Evolutionary conservation across 1,284 basidiomycete genomes (phyloP).

Genomic region (Rhodotorula mucilaginosa): DNA sequence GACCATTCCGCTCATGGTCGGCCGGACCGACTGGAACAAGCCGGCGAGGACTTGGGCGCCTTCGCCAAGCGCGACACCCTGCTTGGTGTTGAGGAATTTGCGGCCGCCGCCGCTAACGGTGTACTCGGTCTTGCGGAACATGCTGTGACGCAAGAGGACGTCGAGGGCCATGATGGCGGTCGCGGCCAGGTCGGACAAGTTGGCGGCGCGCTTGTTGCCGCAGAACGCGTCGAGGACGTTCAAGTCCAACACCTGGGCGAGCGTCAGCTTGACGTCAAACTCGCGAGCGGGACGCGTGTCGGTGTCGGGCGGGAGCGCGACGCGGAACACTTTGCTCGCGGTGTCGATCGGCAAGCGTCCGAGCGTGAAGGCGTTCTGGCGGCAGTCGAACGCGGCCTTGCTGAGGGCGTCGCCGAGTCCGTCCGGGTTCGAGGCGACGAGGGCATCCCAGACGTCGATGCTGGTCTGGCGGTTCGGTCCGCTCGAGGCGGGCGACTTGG

Average conservation of each 20-base stretch:
- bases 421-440: constrained; percentile 17
- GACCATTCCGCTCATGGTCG: constrained; percentile 23
- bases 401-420: constrained; percentile 3
- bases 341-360: constrained; percentile 15
- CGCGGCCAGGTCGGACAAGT: constrained; percentile 15
- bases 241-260: constrained; percentile 28
- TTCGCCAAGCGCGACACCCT: constrained; percentile 12
- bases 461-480: constrained; percentile 20
- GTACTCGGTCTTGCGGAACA: constrained; percentile 8
- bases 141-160: constrained; percentile 30
- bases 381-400: constrained; percentile 20
- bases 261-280: constrained; percentile 27
- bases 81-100: constrained; percentile 27
- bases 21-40: constrained; percentile 29
- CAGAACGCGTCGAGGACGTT: constrained; percentile 22
- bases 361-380: constrained; percentile 25
- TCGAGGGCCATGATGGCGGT: constrained; percentile 31
- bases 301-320: constrained; percentile 24
- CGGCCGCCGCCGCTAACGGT: constrained; percentile 23
- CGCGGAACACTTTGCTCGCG: constrained; percentile 12
- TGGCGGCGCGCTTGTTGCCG: background rate
- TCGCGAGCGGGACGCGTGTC: constrained; percentile 2
- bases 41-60: constrained; percentile 31
- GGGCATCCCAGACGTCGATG: constrained; percentile 28
- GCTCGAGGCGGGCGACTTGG: background rate